Base-by-base conservation (phyloP, 805 yeast species). In the Naumovozyma baii region DNA sequence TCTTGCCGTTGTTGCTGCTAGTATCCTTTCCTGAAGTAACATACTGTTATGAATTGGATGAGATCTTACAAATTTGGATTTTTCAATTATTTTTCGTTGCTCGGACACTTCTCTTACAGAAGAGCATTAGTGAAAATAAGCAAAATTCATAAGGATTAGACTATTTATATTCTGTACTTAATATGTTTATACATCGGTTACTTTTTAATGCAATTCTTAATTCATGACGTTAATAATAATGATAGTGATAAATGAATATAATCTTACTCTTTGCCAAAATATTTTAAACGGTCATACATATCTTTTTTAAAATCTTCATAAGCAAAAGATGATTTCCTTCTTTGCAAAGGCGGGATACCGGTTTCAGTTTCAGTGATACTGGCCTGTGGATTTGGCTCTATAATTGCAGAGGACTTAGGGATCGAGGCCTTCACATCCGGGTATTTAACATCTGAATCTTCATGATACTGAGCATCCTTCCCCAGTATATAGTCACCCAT, bases 231-330 rank as follows among this genome's bases (percentile, higher is more conserved):
- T n/a, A n/a, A n/a, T n/a, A n/a, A n/a, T n/a, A n/a, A n/a, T n/a
- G n/a, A n/a, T n/a, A n/a, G n/a, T n/a, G 7, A 22, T 22, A 22
- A 22, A 22, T 22, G 26, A 10, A 10, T 22, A 22, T 22, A 22
- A 10, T 7, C 5, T 32, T 32, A 18, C 28, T 19, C 31, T 7
- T 26, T 25, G 7, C 49, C 51, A 36, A 59, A 59, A 48, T 57
- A 44, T 37, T 55, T 55, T 30, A 54, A 34, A 16, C 51, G 41
- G 32, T 57, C 49, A 39, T 59, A 57, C 5, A 51, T 47, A 39
- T 56, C 61, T 39, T 57, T 57, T 41, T 57, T 59, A 44, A 46
- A 57, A 36, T 59, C 63, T 37, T 59, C 63, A 34, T 37, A 52
- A 35, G 50, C 50, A 25, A 58, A 52, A 10, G 61, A 55, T 4